Percentiles rank a stretch among this genome's conserved stretches.
Conservation (phyloP, 139 green algal species). For the Chlamydomonas schloesseri region DNA sequence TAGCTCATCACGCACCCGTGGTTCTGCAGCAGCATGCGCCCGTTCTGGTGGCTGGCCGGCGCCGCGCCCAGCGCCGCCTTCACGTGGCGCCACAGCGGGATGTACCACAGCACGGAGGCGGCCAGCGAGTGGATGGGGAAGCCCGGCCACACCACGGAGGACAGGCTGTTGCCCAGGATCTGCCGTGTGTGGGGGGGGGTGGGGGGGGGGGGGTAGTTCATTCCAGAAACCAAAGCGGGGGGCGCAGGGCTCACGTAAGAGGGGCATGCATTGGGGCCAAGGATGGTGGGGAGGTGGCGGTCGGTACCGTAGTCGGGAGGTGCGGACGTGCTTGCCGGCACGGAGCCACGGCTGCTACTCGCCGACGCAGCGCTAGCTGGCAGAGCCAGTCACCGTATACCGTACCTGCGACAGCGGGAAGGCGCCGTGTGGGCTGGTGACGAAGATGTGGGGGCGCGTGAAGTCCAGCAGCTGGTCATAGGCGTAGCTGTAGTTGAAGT, state of each 20-base stretch:
- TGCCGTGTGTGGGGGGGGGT: neutral
- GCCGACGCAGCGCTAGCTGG: too few relatives aligned
- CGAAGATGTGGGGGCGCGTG: slow-evolving; percentile 27
- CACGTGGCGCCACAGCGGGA: slow-evolving; percentile 59
- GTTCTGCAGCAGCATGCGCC: neutral
- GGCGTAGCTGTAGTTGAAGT: slow-evolving; percentile 29
- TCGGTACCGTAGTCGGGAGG: too few relatives aligned
- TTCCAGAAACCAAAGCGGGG: too few relatives aligned
- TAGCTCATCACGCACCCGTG: slow-evolving; percentile 8
- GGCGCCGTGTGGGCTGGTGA: slow-evolving; percentile 11
- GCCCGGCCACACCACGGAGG: slow-evolving; percentile 3
- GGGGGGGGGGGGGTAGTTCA: neutral
- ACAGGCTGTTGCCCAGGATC: slow-evolving; percentile 11
- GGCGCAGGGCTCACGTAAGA: too few relatives aligned
- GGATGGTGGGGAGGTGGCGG: too few relatives aligned
- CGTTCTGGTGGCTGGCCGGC: slow-evolving; percentile 21
- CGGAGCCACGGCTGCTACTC: too few relatives aligned
- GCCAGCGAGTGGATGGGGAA: slow-evolving; percentile 49
- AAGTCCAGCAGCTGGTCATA: slow-evolving; percentile 40
- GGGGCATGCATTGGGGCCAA: too few relatives aligned
- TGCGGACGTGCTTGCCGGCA: too few relatives aligned
- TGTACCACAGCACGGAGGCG: slow-evolving; percentile 48
- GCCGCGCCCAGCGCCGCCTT: slow-evolving; percentile 51
- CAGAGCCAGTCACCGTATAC: too few relatives aligned
- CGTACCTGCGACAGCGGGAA: slow-evolving; percentile 31